Percentiles rank a stretch among this genome's conserved stretches.
These are phyloP conservation scores for Lathyrus tuberosus DNA, from an alignment of 306 rosid species.

Conservation along the genomic window DNA sequence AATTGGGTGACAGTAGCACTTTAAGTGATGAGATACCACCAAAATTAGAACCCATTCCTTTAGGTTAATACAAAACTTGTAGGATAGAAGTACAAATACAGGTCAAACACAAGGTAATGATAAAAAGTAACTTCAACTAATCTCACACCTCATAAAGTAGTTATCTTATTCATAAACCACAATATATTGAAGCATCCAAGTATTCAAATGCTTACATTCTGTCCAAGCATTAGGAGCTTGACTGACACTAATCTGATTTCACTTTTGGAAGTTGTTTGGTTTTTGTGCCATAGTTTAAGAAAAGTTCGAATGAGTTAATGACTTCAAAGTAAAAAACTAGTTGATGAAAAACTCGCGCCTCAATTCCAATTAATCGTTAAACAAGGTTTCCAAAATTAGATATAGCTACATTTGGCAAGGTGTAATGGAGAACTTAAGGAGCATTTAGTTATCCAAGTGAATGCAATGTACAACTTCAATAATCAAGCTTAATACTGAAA, in stretches of 20 bases:
- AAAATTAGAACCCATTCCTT: too few relatives aligned
- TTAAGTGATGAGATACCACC: too few relatives aligned
- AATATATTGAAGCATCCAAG: too few relatives aligned
- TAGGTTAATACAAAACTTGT: slow-evolving; percentile 6
- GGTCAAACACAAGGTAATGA: neutral
- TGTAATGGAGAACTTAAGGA: neutral
- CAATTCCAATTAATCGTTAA: neutral
- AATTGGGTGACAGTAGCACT: too few relatives aligned
- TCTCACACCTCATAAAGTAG: too few relatives aligned
- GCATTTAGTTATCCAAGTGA: neutral
- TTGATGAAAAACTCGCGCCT: neutral
- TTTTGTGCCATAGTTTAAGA: neutral
- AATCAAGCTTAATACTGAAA: slow-evolving; percentile 14
- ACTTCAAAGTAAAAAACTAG: neutral
- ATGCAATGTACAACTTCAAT: slow-evolving; percentile 3
- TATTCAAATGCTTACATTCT: neutral
- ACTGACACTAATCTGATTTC: neutral
- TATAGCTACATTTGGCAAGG: neutral
- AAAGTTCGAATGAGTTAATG: too few relatives aligned
- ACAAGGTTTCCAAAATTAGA: neutral
- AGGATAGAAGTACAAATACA: slow-evolving; percentile 1
- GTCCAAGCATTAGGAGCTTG: neutral
- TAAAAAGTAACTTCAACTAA: neutral
- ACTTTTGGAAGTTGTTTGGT: neutral
- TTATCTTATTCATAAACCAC: too few relatives aligned